phyloP scores from a whole-genome alignment of 2,329 filamentous ascomycete species.

The Gliomastix tumulicola region DNA sequence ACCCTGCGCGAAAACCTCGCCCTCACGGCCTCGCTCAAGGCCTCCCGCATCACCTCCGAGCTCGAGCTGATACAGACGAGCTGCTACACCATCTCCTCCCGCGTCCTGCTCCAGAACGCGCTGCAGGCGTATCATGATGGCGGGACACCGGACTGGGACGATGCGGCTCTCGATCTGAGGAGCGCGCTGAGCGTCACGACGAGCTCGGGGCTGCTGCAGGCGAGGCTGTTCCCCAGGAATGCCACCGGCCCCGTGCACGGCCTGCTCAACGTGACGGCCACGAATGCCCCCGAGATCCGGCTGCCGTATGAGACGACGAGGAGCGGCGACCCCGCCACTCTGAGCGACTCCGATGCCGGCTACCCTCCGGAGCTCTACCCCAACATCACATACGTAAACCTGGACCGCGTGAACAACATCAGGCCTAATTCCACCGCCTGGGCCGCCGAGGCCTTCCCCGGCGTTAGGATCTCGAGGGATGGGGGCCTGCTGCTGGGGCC shows the following conservation, averaged over 20 bases:
- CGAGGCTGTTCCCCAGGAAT: conserved; percentile 65
- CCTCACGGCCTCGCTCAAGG: conserved; percentile 80
- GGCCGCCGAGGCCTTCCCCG: conserved; percentile 41
- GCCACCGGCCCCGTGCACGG: conserved; percentile 45
- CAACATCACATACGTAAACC: conserved; percentile 61
- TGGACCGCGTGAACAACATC: conserved; percentile 29
- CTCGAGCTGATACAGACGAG: conserved; percentile 73
- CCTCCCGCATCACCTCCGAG: conserved; percentile 71
- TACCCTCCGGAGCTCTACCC: conserved; percentile 71
- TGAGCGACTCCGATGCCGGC: conserved; percentile 58
- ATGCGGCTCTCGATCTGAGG: conserved; percentile 56
- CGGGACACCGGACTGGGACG: conserved; percentile 47
- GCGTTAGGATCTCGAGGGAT: conserved; percentile 39
- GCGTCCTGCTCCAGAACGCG: conserved; percentile 50
- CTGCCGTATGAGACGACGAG: conserved; percentile 52
- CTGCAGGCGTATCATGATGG: conserved; percentile 44
- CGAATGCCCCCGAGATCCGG: conserved; percentile 37
- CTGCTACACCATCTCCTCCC: conserved; percentile 63
- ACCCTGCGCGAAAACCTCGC: conserved; percentile 57
- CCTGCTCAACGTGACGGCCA: conserved; percentile 58
- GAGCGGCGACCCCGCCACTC: conserved; percentile 49
- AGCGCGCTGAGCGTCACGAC: conserved; percentile 61
- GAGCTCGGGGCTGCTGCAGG: conserved; percentile 57
- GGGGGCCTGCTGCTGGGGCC: conserved; percentile 70
- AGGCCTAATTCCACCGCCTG: conserved; percentile 32